A percentile compares a stretch with the other conserved stretches of the same genome.
phyloP scores from a whole-genome alignment of 2,329 filamentous ascomycete species.

The Rutstroemia sp. region DNA sequence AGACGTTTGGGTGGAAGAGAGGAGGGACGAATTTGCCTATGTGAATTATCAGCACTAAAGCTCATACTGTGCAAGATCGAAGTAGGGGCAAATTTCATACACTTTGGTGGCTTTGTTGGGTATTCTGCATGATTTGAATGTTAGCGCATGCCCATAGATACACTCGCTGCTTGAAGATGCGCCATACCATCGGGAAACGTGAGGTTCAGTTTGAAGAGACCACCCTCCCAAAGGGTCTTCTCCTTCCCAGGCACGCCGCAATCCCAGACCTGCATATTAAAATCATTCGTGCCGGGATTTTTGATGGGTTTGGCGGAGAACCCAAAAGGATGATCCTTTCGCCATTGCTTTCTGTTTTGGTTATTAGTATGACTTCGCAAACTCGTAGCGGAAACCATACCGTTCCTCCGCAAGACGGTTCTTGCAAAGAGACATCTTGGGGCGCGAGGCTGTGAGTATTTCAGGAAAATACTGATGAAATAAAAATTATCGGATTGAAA shows the following conservation, averaged over 20 bases:
- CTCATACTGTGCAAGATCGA: constrained; percentile 13
- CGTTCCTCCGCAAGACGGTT: constrained; percentile 79
- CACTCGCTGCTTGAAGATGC: neutral
- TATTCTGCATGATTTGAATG: constrained; percentile 63
- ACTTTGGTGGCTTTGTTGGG: constrained; percentile 97
- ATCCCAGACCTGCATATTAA: constrained; percentile 94
- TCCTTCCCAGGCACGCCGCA: constrained; percentile 94
- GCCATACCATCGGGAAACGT: constrained; percentile 82
- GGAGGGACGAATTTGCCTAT: constrained; percentile 87
- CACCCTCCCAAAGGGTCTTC: constrained; percentile 97
- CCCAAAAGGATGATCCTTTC: constrained; percentile 92
- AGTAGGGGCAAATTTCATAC: constrained; percentile 45
- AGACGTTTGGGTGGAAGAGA: constrained; percentile 97
- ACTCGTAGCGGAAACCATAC: neutral
- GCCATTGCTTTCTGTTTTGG: constrained; percentile 70
- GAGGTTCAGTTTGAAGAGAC: constrained; percentile 89
- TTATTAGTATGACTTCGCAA: neutral
- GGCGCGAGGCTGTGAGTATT: neutral
- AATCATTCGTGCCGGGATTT: constrained; percentile 61
- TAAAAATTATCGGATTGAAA: neutral
- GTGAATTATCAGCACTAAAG: constrained; percentile 32
- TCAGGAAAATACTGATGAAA: neutral
- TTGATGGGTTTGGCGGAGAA: constrained; percentile 90
- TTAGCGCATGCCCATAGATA: constrained; percentile 17
- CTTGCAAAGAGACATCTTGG: constrained; percentile 74